Base-by-base conservation (phyloP, 768 basidiomycete species). In the Panellus pusillus region DNA sequence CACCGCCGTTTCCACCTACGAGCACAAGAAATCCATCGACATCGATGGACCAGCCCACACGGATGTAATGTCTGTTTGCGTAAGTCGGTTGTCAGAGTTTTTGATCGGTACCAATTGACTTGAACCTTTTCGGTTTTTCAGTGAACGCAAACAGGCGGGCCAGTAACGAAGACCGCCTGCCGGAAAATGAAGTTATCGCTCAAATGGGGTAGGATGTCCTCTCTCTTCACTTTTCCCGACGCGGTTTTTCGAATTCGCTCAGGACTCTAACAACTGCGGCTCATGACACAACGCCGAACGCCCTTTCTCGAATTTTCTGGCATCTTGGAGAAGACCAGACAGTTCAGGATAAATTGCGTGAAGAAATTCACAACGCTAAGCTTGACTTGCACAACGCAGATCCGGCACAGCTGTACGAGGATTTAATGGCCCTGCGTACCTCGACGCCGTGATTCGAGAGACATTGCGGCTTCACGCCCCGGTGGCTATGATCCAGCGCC, bases 41-140 rank as follows among this genome's bases (percentile, higher is more conserved):
- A 29, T 44, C 63, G 68, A 15, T 11, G 69, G 45, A 9, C 63
- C 68, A 11, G 55, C 61, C 28, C 68, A 68, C 9, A 70, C 63
- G 37, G 70, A 73, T 42, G 66, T 73, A 41, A 66, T 71, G 63
- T 69, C 69, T 43, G 63, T 67, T 59, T 73, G n/a, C 52, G 70
- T 73, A 45, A 48, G 24, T 24, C 24, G 68, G 17, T n/a, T 20
- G 19, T 9, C 18, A 27, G 40, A 19, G 2, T 19, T 49, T 49
- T 24, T 24, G 24, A 24, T 24, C 24, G 24, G 24, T 24, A 24
- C 24, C 38, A 14, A 39, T 8, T 9, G 24, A 31, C 18, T 35
- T n/a, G 24, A 24, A 12, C 27, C 13, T 41, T 46, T 24, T 27
- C 11, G 12, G n/a, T n/a, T 35, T 8, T 14, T 37, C 41, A 67